These are phyloP conservation scores for Schwanniomyces etchellsii DNA, from an alignment of 1,139 yeast species.

Conservation along the genomic window DNA sequence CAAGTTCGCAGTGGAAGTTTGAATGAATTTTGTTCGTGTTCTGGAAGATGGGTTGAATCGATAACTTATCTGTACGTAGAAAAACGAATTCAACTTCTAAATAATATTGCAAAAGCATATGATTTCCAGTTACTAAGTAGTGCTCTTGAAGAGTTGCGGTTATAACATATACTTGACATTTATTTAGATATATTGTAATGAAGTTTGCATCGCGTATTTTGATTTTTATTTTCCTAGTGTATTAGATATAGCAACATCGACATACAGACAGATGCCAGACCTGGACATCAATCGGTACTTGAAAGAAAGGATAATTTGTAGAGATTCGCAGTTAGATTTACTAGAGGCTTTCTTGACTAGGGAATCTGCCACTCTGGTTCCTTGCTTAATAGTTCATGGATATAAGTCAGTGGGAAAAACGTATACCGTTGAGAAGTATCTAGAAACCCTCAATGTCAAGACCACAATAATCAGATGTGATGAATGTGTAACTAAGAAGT, in stretches of 20 bases:
- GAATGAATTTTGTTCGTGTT: constrained; percentile 76
- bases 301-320: constrained; percentile 8
- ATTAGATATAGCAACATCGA: background rate
- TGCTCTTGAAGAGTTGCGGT: constrained; percentile 27
- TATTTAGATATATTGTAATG: constrained; percentile 1
- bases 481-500: constrained; percentile 32
- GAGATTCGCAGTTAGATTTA: constrained; percentile 26
- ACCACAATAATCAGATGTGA: constrained; percentile 31
- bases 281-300: constrained; percentile 4
- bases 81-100: constrained; percentile 42
- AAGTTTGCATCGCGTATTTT: constrained; percentile 1
- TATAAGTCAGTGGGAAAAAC: constrained; percentile 39
- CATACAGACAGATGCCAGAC: background rate
- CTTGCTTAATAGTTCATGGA: constrained; percentile 34
- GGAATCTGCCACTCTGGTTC: constrained; percentile 17
- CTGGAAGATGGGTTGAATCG: constrained; percentile 78
- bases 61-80: constrained; percentile 41
- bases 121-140: constrained; percentile 56
- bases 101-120: constrained; percentile 55
- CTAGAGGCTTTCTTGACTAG: constrained; percentile 21
- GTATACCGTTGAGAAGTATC: constrained; percentile 21
- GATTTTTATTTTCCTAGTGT: background rate
- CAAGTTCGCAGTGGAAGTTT: constrained; percentile 63
- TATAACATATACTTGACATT: constrained; percentile 3
- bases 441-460: constrained; percentile 17